Evolutionary conservation across 257 asterid genomes (phyloP), one percentile per base, ranked within the genome.

Genomic region (Solanum pimpinellifolium): DNA sequence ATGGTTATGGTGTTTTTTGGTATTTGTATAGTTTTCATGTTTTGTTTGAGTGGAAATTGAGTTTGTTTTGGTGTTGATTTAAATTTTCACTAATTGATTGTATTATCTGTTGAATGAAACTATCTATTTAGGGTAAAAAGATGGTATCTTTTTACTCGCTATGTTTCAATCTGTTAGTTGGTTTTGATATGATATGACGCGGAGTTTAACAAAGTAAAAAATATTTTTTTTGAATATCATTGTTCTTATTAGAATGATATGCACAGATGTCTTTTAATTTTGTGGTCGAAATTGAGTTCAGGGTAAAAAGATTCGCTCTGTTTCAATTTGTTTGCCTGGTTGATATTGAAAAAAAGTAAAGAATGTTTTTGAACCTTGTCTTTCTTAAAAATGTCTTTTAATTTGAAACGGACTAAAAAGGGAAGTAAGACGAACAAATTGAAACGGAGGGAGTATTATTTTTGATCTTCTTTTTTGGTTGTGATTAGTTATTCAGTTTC

Each of bases 301-400:
- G 7, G 4, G 85, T 23, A 12, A 2, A 25, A 25, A 78, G 9
- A 7, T 2, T 6, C 11, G 0, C 62, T 52, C 62, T 8, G 0
- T 20, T 59, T 59, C 11, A 59, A 59, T 59, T 2, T 8, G 66
- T 59, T 59, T 20, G 66, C 21, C 3, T 9, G 25, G 66, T 20
- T 18, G n/a, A 18, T 59, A 20, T 20, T 11, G 12, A 25, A 56
- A 20, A 4, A 59, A 59, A 59, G 25, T 20, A 21, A 52, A 52
- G n/a, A 18, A 18, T 52, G 62, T 18, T 52, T 18, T 52, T 52
- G n/a, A 52, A 52, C 2, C 11, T 25, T 25, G 25, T 25, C 25
- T 25, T 25, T 25, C 25, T 25, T 25, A 25, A 25, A 0, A 59
- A 59, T 59, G 0, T 59, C 0, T 8, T 11, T 3, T 21, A 59